Conservation (phyloP, 495 filamentous ascomycete genomes). For the Penicillium ucsense region DNA sequence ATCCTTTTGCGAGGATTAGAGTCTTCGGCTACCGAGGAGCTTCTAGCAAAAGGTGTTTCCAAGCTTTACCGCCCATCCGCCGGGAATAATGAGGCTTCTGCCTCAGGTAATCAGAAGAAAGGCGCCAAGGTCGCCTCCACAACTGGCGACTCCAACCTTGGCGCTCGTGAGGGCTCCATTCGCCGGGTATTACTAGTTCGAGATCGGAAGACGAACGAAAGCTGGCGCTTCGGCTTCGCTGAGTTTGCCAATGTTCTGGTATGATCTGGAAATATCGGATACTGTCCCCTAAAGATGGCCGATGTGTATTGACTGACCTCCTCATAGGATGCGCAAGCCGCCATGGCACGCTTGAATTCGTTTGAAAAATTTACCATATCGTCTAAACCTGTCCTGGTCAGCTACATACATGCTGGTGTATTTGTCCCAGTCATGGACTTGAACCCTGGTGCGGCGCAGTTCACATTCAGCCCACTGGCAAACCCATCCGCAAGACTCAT, state of each 20-base stretch:
- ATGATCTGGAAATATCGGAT: not conserved
- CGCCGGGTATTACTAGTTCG: constrained; percentile 71
- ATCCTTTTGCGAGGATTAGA: constrained; percentile 72
- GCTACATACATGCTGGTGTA: constrained; percentile 78
- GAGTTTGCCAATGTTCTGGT: constrained; percentile 65
- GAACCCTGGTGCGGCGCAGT: constrained; percentile 42
- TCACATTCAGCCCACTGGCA: constrained; percentile 63
- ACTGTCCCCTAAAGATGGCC: no score
- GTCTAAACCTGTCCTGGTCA: constrained; percentile 62
- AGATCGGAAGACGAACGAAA: constrained; percentile 63
- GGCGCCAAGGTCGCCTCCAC: constrained; percentile 64
- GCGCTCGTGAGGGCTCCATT: constrained; percentile 67
- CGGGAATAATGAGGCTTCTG: constrained; percentile 10
- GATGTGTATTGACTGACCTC: constrained; percentile 1
- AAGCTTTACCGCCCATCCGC: constrained; percentile 57
- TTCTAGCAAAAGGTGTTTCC: constrained; percentile 67
- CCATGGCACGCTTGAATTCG: constrained; percentile 62
- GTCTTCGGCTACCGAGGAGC: constrained; percentile 61
- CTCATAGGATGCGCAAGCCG: constrained; percentile 65
- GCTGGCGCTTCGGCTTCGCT: constrained; percentile 82
- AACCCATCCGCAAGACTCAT: constrained; percentile 61
- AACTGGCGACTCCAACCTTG: constrained; percentile 59
- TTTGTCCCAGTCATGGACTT: constrained; percentile 68
- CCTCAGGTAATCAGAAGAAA: constrained; percentile 33
- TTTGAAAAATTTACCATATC: constrained; percentile 80